These are phyloP conservation scores for Nakazawaea pomicola DNA, from an alignment of 805 yeast species.

Conservation along the genomic window DNA sequence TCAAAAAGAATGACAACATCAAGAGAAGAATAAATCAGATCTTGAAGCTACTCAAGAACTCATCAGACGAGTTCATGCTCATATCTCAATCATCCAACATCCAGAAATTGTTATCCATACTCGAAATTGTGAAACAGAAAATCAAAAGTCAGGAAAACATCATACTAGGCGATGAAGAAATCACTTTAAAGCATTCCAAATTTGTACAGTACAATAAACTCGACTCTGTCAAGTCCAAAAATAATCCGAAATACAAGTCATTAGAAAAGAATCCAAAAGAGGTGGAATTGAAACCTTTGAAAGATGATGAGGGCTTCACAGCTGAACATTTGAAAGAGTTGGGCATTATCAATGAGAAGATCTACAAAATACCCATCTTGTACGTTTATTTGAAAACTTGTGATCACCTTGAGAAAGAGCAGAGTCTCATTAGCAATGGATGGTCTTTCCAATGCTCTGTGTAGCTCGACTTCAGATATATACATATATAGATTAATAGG, in stretches of 20 bases:
- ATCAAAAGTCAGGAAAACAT: background rate
- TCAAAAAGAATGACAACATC: conserved; percentile 11
- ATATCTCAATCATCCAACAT: conserved; percentile 6
- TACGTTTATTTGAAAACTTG: conserved; percentile 8
- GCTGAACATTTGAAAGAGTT: conserved; percentile 7
- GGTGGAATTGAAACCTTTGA: conserved; percentile 1
- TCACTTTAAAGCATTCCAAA: background rate
- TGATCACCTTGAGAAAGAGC: background rate
- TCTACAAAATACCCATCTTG: conserved; percentile 9
- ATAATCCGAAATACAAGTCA: conserved; percentile 4
- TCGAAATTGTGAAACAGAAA: conserved; percentile 10
- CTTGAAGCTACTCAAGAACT: background rate
- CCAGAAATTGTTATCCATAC: conserved; percentile 11
- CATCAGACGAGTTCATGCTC: conserved; percentile 2
- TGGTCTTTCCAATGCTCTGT: conserved; percentile 7
- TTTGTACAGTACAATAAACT: conserved; percentile 9
- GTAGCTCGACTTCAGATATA: no score
- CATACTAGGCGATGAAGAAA: background rate
- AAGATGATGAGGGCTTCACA: conserved; percentile 8
- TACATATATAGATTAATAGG: no score
- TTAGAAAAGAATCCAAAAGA: background rate
- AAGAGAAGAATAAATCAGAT: conserved; percentile 9
- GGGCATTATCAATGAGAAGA: conserved; percentile 2
- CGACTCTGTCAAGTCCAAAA: conserved; percentile 3
- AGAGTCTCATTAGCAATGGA: background rate